Conservation (phyloP, 2,329 filamentous ascomycete species). For the Neoarthrinium moseri region DNA sequence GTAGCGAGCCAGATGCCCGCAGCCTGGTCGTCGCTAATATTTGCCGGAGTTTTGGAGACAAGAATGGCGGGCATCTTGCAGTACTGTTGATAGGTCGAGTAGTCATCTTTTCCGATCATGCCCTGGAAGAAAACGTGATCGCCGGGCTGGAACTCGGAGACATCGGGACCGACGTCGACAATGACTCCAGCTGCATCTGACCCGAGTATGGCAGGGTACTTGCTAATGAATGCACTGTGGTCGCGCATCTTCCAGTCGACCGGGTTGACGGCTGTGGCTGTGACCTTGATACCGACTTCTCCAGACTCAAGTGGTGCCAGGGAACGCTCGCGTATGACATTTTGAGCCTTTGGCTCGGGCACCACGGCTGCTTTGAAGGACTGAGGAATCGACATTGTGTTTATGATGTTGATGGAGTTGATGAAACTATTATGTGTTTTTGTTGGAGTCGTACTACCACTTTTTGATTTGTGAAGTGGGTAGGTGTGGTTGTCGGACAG, state of each 20-base stretch:
- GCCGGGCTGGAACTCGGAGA: constrained; percentile 16
- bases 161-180: constrained; percentile 17
- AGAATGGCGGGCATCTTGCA: constrained; percentile 29
- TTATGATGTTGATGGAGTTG: too few relatives aligned
- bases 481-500: too few relatives aligned
- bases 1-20: constrained; percentile 1
- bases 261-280: constrained; percentile 31
- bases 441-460: too few relatives aligned
- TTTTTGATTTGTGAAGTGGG: too few relatives aligned
- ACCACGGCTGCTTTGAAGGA: not conserved
- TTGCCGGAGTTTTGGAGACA: constrained; percentile 27
- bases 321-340: not conserved
- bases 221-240: constrained; percentile 19
- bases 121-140: constrained; percentile 31
- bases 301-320: not conserved
- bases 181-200: constrained; percentile 21
- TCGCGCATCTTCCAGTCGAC: constrained; percentile 34
- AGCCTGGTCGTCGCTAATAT: constrained; percentile 27
- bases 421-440: too few relatives aligned
- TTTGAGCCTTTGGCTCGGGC: not conserved
- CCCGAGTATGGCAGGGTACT: constrained; percentile 19
- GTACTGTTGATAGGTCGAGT: constrained; percentile 35
- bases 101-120: not conserved
- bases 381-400: not conserved
- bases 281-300: constrained; percentile 13